Evolutionary conservation across 2,329 filamentous ascomycete genomes (phyloP), one percentile per base, ranked within the genome.

Genomic region (Colletotrichum sp.): DNA sequence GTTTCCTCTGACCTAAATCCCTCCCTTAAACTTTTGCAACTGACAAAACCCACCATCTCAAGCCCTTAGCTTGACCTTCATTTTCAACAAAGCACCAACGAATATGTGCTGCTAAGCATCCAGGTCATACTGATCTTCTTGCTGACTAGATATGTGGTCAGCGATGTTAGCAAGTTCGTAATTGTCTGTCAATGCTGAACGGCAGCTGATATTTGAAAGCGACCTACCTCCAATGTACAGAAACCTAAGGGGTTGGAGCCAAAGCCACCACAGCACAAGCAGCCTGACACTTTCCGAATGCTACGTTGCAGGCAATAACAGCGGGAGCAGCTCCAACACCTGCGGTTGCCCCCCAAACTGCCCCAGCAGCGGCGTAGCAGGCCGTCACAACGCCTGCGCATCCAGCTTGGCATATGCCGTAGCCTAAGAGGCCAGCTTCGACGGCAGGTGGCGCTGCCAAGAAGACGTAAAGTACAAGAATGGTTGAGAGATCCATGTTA

Each of bases 281-380:
- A 25, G 34, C 15, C 1, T 69, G 67, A 7, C 67, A 69, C 6
- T 28, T 74, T 3, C 87, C 87, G 70, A 82, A 89, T 0, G 85
- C 83, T 2, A 79, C 1, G 68, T 90, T 88, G 71, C 87, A 90
- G 0, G 80, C 84, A 3, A 87, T 0, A 4, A 88, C 81, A 0
- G 83, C 79, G 0, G 85, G 81, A 1, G 86, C 83, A 7, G 86
- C 86, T 2, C 80, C 79, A 0, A 80, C 80, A 2, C 82, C 85
- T 0, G 82, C 11, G 0, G 83, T 86, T 0, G 84, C 84, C 1
- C 86, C 86, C 82, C 82, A 89, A 2, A 84, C 85, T 32, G 79
- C 82, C 0, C 88, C 87, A 0, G 83, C 87, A 4, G 84, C 87
- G 3, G 79, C 52, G 64, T 89, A 89, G 75, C 87, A 89, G 0